A percentile compares a stretch with the other conserved stretches of the same genome.
Conservation (phyloP, 2,329 filamentous ascomycete species). For the Hypoxylon sp. region DNA sequence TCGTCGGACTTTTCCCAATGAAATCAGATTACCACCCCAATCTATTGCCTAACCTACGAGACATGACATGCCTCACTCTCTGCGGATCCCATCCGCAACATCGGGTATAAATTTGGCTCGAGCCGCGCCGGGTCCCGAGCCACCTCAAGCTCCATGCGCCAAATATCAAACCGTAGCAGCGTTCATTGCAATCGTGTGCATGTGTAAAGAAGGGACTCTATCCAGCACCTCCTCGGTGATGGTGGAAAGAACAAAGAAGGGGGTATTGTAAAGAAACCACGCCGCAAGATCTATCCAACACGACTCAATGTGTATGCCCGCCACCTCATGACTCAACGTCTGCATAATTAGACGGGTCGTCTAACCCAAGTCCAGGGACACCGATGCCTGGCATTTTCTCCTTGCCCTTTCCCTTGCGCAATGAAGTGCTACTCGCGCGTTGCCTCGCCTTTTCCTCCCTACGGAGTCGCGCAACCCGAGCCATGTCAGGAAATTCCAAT, state of each 20-base stretch:
- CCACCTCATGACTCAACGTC: conserved; percentile 28
- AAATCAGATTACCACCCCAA: conserved; percentile 17
- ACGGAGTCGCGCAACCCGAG: conserved; percentile 26
- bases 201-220: conserved; percentile 5
- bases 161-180: conserved; percentile 35
- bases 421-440: conserved; percentile 25
- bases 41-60: conserved; percentile 2
- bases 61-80: conserved; percentile 1
- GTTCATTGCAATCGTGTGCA: conserved; percentile 34
- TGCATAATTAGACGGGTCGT: conserved; percentile 34
- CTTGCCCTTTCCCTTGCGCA: conserved; percentile 33
- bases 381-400: conserved; percentile 24
- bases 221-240: neutral
- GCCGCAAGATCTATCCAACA: neutral
- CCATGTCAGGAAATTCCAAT: conserved; percentile 17
- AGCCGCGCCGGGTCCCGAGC: conserved; percentile 37
- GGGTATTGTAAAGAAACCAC: conserved; percentile 2
- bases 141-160: conserved; percentile 30
- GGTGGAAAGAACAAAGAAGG: conserved; percentile 11
- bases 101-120: conserved; percentile 35
- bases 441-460: conserved; percentile 33
- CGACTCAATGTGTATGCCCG: neutral
- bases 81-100: conserved; percentile 6
- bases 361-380: conserved; percentile 20
- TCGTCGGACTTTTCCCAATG: neutral